Conservation (phyloP, 306 rosid species). For the Senna siamea region DNA sequence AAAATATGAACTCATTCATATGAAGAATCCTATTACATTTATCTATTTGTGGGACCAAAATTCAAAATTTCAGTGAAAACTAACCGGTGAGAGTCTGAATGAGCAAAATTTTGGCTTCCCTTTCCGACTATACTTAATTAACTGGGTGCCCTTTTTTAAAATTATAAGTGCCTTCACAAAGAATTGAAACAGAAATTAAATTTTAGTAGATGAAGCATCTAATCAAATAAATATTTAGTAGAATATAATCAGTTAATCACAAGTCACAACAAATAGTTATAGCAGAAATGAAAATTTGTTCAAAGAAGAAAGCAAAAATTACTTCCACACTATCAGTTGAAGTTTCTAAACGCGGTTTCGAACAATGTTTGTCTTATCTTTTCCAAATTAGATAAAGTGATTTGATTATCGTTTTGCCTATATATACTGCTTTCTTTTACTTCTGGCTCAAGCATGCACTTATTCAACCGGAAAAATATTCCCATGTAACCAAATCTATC, state of each 20-base stretch:
- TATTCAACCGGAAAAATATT: background rate
- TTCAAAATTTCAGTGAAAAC: slow-evolving; percentile 26
- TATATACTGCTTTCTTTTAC: background rate
- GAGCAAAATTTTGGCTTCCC: slow-evolving; percentile 84
- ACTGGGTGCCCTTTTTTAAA: slow-evolving; percentile 78
- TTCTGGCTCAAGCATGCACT: background rate
- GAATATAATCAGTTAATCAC: slow-evolving; percentile 19
- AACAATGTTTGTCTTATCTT: background rate
- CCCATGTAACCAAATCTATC: too few relatives aligned
- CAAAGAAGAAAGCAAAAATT: slow-evolving; percentile 6
- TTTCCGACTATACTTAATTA: slow-evolving; percentile 82
- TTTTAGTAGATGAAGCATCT: slow-evolving; percentile 17
- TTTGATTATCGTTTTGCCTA: too few relatives aligned
- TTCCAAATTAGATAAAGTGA: slow-evolving; percentile 15
- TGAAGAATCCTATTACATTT: slow-evolving; percentile 32
- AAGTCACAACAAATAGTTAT: slow-evolving; percentile 25
- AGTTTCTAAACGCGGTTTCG: slow-evolving; percentile 13
- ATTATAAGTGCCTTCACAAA: slow-evolving; percentile 69
- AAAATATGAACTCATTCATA: slow-evolving; percentile 50
- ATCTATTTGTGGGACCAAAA: background rate
- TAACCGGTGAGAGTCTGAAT: slow-evolving; percentile 83
- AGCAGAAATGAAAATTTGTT: slow-evolving; percentile 26
- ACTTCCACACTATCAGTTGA: background rate
- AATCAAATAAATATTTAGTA: slow-evolving; percentile 25
- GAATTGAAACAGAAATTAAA: slow-evolving; percentile 35